Conservation (phyloP, 306 rosid genomes). For the Cicer yamashitae region DNA sequence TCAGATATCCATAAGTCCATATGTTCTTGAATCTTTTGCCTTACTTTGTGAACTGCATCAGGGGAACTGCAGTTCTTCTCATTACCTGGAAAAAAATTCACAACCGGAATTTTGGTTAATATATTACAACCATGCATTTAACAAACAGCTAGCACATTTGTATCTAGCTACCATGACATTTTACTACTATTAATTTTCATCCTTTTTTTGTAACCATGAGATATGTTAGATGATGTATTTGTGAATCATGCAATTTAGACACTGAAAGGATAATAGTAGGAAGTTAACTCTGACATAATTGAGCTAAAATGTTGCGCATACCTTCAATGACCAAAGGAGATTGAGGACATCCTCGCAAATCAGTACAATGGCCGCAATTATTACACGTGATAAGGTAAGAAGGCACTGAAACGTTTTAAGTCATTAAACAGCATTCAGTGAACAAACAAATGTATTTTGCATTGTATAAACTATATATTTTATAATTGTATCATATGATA, state of each 20-base stretch:
- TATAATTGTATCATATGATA: not conserved
- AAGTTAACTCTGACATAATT: constrained; percentile 22
- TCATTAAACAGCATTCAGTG: constrained; percentile 23
- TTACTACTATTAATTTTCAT: not conserved
- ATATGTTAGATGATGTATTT: not conserved
- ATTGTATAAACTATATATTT: not conserved
- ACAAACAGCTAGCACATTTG: constrained; percentile 16
- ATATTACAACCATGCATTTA: constrained; percentile 16
- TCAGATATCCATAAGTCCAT: constrained; percentile 90
- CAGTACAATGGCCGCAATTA: constrained; percentile 88
- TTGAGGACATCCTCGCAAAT: constrained; percentile 90
- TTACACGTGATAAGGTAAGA: constrained; percentile 72
- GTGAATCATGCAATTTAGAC: not conserved
- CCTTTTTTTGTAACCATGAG: not conserved
- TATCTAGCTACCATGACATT: not conserved
- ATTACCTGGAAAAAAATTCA: constrained; percentile 57
- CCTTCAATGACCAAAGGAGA: constrained; percentile 74
- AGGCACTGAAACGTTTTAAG: constrained; percentile 70
- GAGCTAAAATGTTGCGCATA: constrained; percentile 39
- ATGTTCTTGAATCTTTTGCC: constrained; percentile 77
- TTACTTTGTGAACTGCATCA: constrained; percentile 80
- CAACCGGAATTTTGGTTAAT: constrained; percentile 29
- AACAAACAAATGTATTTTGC: constrained; percentile 8
- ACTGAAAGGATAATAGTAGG: not conserved
- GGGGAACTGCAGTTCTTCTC: constrained; percentile 78